These are phyloP conservation scores for Nicotiana paniculata DNA, from an alignment of 257 asterid genomes.

Conservation along the genomic window DNA sequence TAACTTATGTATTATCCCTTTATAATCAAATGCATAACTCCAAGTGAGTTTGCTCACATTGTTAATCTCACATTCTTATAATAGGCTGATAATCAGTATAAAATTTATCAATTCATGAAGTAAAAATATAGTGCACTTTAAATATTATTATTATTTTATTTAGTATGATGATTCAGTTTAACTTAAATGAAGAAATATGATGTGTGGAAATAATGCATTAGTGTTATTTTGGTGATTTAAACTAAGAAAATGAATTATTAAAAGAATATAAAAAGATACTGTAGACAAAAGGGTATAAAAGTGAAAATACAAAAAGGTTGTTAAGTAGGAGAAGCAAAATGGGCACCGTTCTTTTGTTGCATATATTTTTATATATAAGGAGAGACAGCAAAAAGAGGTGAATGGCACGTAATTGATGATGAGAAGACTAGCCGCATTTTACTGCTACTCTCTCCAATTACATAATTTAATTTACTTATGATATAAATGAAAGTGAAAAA, in stretches of 20 bases:
- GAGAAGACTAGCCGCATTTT: conserved; percentile 22
- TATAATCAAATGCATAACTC: not conserved
- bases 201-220: not conserved
- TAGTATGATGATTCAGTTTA: too few relatives aligned
- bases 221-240: not conserved
- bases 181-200: too few relatives aligned
- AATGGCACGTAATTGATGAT: conserved; percentile 46
- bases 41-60: too few relatives aligned
- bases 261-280: not conserved
- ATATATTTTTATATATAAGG: not conserved
- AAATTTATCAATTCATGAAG: too few relatives aligned
- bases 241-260: not conserved
- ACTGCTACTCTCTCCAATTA: not conserved
- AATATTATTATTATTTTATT: too few relatives aligned
- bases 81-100: too few relatives aligned
- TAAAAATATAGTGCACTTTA: too few relatives aligned
- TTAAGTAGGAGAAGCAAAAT: not conserved
- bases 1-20: too few relatives aligned
- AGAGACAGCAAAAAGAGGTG: conserved; percentile 22
- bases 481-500: too few relatives aligned
- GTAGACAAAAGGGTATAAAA: not conserved
- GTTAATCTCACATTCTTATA: too few relatives aligned
- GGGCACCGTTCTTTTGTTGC: not conserved
- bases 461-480: not conserved
- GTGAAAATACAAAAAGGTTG: not conserved